Evolutionary conservation across 2,329 filamentous ascomycete genomes (phyloP), one percentile per base, ranked within the genome.

Genomic region (Fusarium poae): DNA sequence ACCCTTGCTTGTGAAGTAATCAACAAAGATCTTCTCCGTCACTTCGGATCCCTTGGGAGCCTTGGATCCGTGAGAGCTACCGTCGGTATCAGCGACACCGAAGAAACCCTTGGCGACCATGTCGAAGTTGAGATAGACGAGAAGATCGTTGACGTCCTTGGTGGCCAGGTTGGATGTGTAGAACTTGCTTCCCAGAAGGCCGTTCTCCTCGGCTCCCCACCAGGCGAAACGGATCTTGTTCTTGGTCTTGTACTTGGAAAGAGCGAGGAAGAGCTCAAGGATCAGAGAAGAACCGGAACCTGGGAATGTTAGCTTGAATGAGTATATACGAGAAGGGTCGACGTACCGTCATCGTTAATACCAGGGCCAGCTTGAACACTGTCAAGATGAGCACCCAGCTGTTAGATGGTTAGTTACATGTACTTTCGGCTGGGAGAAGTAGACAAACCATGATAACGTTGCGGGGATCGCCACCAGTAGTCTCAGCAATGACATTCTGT

Each of bases 1-100:
- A 13, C 80, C 80, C 58, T 77, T 58, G 9, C 74, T 58, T 2
- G 61, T 68, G 15, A 79, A 70, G 27, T 75, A 78, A 5, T 78
- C 72, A 1, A 70, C 21, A 6, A 58, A 72, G 48, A 72, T 58
- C 52, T 68, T 70, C 51, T 72, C 71, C 0, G 75, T 73, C 9
- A 76, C 73, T 11, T 76, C 72, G 1, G 74, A 76, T 1, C 74
- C 74, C 11, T 57, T 48, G 4, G 77, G 73, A 1, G 76, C 79
- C 18, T 75, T 69, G 10, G 59, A 60, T 18, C 66, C 69, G 5
- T 72, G 69, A 5, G 67, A 57, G 10, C 70, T 70, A 35, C 70
- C 70, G 13, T 72, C 72, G 10, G 78, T 74, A 8, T 72, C 70
- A 2, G 69, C 70, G 8, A 72, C 69, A 4, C 70, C 70, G 18